Percentiles rank a stretch among this genome's conserved stretches.
phyloP scores from a whole-genome alignment of 371 early-diverging fungal species.

The Mortierella sp. region DNA sequence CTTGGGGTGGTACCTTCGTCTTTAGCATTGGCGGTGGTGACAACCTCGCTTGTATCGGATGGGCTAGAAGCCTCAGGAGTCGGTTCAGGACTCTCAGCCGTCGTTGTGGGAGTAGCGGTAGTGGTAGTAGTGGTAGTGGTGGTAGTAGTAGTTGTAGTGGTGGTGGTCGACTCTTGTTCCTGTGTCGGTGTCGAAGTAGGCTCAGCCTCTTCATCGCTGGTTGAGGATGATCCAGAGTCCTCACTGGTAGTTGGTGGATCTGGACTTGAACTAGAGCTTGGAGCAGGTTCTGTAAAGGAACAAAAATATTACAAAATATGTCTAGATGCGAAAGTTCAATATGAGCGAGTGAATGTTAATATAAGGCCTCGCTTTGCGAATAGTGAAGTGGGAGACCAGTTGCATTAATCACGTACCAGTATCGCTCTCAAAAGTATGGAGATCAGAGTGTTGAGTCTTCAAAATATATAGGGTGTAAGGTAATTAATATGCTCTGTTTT shows the following conservation, averaged over 20 bases:
- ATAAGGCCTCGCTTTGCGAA: not conserved
- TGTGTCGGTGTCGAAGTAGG: not conserved
- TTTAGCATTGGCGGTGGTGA: not conserved
- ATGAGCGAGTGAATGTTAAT: not conserved
- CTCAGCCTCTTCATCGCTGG: not conserved
- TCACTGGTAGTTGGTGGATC: not conserved
- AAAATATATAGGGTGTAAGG: too few species aligned
- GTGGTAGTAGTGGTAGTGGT: not conserved
- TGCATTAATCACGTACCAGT: slow-evolving; percentile 2
- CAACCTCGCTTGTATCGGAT: not conserved
- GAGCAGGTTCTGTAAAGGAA: not conserved
- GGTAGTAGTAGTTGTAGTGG: not conserved
- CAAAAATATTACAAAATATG: not conserved
- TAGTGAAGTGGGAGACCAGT: too few species aligned
- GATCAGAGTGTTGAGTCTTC: not conserved
- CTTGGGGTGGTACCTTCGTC: not conserved
- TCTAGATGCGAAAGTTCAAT: not conserved
- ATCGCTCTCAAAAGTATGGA: not conserved
- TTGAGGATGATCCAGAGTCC: not conserved
- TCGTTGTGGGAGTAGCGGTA: not conserved
- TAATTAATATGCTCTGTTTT: too few species aligned
- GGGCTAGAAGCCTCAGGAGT: not conserved
- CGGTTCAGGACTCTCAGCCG: not conserved
- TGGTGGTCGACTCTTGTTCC: not conserved
- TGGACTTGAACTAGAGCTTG: not conserved